Evolutionary conservation across 1,284 basidiomycete species (phyloP), one percentile per base, ranked within the genome.

Genomic region (Neolentinus lepideus): DNA sequence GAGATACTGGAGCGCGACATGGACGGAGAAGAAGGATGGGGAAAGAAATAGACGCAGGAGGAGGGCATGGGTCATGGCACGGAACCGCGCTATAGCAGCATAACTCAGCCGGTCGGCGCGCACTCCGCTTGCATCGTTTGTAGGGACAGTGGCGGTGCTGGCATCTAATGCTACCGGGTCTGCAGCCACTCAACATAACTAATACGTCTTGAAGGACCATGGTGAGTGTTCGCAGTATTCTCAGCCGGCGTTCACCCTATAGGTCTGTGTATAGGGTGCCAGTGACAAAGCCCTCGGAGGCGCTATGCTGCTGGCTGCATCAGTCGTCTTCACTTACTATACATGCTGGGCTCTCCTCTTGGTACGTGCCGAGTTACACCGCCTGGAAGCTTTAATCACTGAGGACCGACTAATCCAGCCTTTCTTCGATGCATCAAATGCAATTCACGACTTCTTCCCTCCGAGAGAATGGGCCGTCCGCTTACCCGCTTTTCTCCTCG

Each of bases 1-100:
- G 63, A 98, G 85, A 70, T 96, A 96, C 65, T 88, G 84, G 61
- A 96, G 83, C 27, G 93, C 93, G 63, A 94, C 88, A 75, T 94
- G 89, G 53, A 94, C 88, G 16, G 89, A 90, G 74, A 95, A 95
- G 78, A 92, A 95, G 29, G 85, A 85, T 3, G 91, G 89, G 24
- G 90, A 92, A 56, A 94, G 84, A 67, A 95, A 94, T 36, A 96
- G 83, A 36, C 93, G 88, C 57, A 96, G 80, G 55, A 92, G 83
- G 54, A 92, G 77, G 56, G 83, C 88, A 86, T 92, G 88, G 61
- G 86, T 87, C 71, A 73, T 73, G 62, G n/a, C 11, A n/a, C 45
- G 8, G 45, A 21, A 29, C 47, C 27, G 47, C 38, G 38, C n/a
- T 43, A 43, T 21, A 43, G 38, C 16, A 43, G 38, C 38, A 43